Evolutionary conservation across 352 stramenopile species (phyloP).

Genomic region (Phytopythium aichiense): DNA sequence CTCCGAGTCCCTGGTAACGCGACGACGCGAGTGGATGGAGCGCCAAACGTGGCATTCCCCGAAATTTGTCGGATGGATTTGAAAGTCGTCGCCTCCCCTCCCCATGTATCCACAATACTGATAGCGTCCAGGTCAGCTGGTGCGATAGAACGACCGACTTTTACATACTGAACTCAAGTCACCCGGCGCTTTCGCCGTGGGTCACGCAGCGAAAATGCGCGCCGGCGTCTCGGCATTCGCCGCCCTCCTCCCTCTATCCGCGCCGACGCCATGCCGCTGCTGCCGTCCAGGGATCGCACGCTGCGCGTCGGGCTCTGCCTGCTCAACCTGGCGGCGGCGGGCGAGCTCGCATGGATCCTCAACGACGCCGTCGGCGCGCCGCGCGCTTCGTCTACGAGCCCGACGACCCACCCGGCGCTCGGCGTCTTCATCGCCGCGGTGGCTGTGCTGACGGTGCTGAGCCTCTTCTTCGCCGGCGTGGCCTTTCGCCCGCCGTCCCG

Average conservation of each 20-base stretch:
- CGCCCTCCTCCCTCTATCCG: not conserved
- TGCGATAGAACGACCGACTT: too few relatives aligned
- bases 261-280: not conserved
- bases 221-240: not conserved
- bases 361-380: not conserved
- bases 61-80: too few relatives aligned
- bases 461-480: conserved; percentile 1
- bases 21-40: too few relatives aligned
- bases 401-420: not conserved
- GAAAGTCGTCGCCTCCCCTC: too few relatives aligned
- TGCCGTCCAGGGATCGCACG: not conserved
- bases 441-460: not conserved
- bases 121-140: too few relatives aligned
- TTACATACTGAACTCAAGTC: too few relatives aligned
- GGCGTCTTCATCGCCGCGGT: not conserved
- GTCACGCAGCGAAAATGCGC: too few relatives aligned
- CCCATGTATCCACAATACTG: too few relatives aligned
- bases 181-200: too few relatives aligned
- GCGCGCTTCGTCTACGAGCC: not conserved
- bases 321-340: not conserved
- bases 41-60: too few relatives aligned
- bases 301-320: not conserved
- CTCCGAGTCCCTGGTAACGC: too few relatives aligned
- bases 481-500: not conserved
- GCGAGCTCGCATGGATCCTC: not conserved